Evolutionary conservation across 495 filamentous ascomycete genomes (phyloP).

Genomic region (Penicillium dipodomyicola): DNA sequence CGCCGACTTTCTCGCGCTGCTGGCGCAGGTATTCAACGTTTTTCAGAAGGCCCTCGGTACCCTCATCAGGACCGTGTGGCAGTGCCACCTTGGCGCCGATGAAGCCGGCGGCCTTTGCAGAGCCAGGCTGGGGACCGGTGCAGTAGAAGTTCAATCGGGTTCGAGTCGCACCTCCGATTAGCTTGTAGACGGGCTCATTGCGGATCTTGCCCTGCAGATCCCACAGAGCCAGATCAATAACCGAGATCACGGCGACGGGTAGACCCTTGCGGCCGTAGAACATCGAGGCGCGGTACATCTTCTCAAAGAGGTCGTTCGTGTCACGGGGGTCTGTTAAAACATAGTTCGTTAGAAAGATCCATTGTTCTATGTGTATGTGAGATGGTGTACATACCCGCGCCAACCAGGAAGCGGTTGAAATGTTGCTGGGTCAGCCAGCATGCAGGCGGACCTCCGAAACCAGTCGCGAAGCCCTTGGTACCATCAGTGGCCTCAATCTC

Average conservation of each 20-base stretch:
- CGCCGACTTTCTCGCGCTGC: constrained; percentile 79
- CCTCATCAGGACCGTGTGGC: constrained; percentile 84
- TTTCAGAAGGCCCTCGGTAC: constrained; percentile 74
- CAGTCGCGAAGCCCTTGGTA: constrained; percentile 87
- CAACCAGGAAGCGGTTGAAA: constrained; percentile 86
- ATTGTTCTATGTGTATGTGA: not conserved
- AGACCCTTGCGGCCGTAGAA: constrained; percentile 94
- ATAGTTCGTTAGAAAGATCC: not conserved
- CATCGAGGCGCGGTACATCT: constrained; percentile 93
- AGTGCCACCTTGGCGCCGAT: constrained; percentile 85
- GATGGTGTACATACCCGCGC: constrained; percentile 52
- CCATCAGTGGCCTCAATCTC: constrained; percentile 87
- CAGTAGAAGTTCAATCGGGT: constrained; percentile 87
- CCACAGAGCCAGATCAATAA: constrained; percentile 90
- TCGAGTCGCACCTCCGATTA: constrained; percentile 84
- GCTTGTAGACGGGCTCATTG: constrained; percentile 89
- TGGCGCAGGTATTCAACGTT: constrained; percentile 84
- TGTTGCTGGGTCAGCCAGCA: constrained; percentile 92
- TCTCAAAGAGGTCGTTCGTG: constrained; percentile 84
- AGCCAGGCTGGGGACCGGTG: constrained; percentile 78
- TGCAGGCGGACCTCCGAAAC: constrained; percentile 88
- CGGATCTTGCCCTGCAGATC: constrained; percentile 86
- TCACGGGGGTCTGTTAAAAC: constrained; percentile 67
- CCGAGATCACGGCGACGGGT: constrained; percentile 84
- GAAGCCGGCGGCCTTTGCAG: constrained; percentile 81